Evolutionary conservation across 2,329 filamentous ascomycete genomes (phyloP).

Genomic region (Colletotrichum spaethianum): DNA sequence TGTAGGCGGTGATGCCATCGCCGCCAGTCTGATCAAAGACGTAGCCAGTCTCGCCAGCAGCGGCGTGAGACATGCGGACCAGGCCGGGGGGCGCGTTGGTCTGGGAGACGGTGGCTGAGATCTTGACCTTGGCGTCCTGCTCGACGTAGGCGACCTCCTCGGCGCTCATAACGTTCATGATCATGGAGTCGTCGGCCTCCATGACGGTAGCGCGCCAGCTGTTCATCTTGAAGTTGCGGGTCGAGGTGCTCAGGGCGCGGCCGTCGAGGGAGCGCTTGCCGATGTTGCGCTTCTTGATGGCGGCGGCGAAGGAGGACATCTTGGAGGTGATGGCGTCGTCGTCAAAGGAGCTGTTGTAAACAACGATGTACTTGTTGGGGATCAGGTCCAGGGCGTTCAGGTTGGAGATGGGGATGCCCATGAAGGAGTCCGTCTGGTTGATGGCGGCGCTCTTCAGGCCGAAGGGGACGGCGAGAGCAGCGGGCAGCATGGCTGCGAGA

Average conservation of each 20-base stretch:
- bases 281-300: conserved; percentile 71
- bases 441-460: conserved; percentile 40
- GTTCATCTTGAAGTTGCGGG: conserved; percentile 63
- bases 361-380: conserved; percentile 73
- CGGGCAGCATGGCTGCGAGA: conserved; percentile 44
- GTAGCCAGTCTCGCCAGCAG: conserved; percentile 55
- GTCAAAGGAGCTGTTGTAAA: conserved; percentile 71
- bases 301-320: conserved; percentile 61
- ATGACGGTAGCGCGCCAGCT: conserved; percentile 68
- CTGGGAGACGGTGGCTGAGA: conserved; percentile 63
- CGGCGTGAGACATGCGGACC: conserved; percentile 64
- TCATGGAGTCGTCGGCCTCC: conserved; percentile 65
- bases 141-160: conserved; percentile 68
- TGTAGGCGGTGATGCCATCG: conserved; percentile 70
- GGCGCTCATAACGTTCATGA: conserved; percentile 63
- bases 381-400: conserved; percentile 63
- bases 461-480: conserved; percentile 45
- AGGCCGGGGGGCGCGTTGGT: conserved; percentile 68
- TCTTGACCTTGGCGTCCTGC: conserved; percentile 64
- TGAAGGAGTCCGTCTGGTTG: conserved; percentile 47
- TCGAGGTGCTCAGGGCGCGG: conserved; percentile 61
- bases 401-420: conserved; percentile 66
- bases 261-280: conserved; percentile 65
- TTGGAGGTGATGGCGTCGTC: conserved; percentile 65
- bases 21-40: conserved; percentile 68